Conservation (phyloP, 2,329 filamentous ascomycete species). For the Beauveria pseudobassiana region DNA sequence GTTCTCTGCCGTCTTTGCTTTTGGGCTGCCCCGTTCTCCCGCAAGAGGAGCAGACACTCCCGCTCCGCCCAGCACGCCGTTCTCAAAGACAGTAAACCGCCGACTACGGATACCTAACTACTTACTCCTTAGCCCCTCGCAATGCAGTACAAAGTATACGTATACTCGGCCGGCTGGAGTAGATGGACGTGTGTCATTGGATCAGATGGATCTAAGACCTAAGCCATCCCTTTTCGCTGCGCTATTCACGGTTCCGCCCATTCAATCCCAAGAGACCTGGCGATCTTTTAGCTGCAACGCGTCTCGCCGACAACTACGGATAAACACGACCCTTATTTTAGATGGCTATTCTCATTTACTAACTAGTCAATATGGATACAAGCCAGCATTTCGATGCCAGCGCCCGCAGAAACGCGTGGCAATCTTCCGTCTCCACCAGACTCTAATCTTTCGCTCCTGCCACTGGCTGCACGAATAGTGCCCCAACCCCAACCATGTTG, state of each 20-base stretch:
- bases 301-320: neutral
- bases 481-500: neutral
- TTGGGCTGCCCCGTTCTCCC: neutral
- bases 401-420: neutral
- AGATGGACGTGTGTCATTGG: neutral
- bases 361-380: neutral
- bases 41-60: neutral
- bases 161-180: too few relatives aligned
- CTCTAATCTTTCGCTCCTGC: neutral
- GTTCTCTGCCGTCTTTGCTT: neutral
- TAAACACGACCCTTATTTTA: neutral
- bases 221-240: neutral
- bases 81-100: too few relatives aligned
- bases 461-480: neutral
- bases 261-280: neutral
- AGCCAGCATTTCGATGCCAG: neutral
- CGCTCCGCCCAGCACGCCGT: too few relatives aligned
- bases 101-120: too few relatives aligned
- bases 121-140: too few relatives aligned
- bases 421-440: neutral
- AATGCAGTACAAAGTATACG: too few relatives aligned
- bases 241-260: neutral
- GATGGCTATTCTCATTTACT: neutral
- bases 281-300: neutral
- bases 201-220: neutral